Conservation (phyloP, 176 grass and related monocot species). For the Aegilops umbellulata region DNA sequence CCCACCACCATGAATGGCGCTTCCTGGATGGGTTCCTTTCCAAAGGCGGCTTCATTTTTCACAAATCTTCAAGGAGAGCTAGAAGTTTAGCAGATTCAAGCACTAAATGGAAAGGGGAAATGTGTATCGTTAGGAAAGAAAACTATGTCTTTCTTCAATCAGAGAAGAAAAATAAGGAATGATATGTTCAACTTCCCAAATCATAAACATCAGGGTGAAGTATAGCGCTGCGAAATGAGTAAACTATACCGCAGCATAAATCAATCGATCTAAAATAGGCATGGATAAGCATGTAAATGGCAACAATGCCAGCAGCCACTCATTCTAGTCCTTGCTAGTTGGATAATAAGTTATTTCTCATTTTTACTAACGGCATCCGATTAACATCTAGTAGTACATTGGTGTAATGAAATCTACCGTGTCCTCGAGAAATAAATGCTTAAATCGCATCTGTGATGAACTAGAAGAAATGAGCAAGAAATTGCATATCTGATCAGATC, state of each 20-base stretch:
- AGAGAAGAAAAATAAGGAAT: background rate
- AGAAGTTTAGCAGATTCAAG: background rate
- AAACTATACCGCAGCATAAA: background rate
- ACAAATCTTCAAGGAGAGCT: background rate
- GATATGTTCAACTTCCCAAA: background rate
- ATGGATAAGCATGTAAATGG: background rate
- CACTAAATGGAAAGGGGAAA: background rate
- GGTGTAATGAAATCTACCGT: background rate
- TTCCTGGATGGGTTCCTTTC: slow-evolving; percentile 58
- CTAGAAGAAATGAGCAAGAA: background rate
- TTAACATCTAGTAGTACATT: background rate
- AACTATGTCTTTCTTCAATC: background rate
- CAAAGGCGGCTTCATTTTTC: slow-evolving; percentile 53
- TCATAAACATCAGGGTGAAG: background rate
- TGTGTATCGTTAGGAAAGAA: background rate
- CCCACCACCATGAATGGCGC: slow-evolving; percentile 84
- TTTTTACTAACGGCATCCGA: background rate
- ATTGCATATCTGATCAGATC: background rate
- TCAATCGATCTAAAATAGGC: background rate
- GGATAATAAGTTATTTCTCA: background rate
- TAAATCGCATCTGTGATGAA: background rate
- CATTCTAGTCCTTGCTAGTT: slow-evolving; percentile 19
- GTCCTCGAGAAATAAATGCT: background rate
- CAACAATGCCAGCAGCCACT: background rate
- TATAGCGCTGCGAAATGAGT: background rate